Conservation (phyloP, 2,329 filamentous ascomycete species). For the Neopestalotiopsis rosae region DNA sequence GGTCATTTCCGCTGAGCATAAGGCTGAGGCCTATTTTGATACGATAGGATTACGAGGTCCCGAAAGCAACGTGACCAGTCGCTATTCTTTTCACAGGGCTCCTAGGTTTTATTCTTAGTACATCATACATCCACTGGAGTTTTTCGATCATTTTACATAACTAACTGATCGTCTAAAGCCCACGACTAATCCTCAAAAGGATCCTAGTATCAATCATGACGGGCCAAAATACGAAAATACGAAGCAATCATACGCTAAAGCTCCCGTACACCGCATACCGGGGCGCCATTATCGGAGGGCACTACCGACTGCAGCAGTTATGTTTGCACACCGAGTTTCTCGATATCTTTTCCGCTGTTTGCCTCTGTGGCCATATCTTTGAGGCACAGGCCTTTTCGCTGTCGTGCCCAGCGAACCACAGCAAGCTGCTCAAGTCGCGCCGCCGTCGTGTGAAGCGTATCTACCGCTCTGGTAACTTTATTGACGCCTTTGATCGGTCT, state of each 20-base stretch:
- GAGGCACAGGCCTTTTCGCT: slow-evolving; percentile 24
- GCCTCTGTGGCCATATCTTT: slow-evolving; percentile 8
- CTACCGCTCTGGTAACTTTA: slow-evolving; percentile 21
- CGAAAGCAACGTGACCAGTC: too few relatives aligned
- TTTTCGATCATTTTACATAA: too few relatives aligned
- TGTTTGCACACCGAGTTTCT: slow-evolving; percentile 17
- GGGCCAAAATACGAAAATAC: not conserved
- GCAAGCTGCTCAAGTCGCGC: slow-evolving; percentile 20
- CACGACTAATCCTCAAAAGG: too few relatives aligned
- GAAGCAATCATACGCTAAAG: not conserved
- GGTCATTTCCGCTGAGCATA: too few relatives aligned
- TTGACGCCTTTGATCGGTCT: slow-evolving; percentile 16
- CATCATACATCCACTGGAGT: too few relatives aligned
- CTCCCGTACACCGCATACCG: slow-evolving; percentile 1
- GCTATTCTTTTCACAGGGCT: too few relatives aligned
- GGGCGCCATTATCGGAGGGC: not conserved
- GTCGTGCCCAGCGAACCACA: slow-evolving; percentile 5
- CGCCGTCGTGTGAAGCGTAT: slow-evolving; percentile 22
- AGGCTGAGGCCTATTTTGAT: too few relatives aligned
- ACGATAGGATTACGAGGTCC: too few relatives aligned
- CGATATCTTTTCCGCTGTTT: slow-evolving; percentile 22
- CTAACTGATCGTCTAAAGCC: too few relatives aligned
- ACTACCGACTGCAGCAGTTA: slow-evolving; percentile 23
- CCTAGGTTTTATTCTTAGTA: too few relatives aligned
- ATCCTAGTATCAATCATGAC: too few relatives aligned